Evolutionary conservation across 371 early-diverging fungal genomes (phyloP), one percentile per base, ranked within the genome.

Genomic region (Parasitella parasitica): DNA sequence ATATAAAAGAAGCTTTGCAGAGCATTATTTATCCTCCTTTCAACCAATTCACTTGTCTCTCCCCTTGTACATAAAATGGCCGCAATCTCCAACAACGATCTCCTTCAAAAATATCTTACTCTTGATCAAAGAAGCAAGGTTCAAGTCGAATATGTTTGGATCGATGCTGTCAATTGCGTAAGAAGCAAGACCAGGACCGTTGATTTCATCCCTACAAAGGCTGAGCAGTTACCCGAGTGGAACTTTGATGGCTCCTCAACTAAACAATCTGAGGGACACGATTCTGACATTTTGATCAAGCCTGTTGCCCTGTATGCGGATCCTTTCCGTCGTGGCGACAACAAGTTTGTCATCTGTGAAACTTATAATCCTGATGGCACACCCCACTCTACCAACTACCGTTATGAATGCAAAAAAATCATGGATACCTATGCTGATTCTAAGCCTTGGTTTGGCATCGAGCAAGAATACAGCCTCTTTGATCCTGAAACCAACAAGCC

Each of bases 201-300:
- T 32, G 69, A 73, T 60, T 60, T 54, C 49, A 65, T 70, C 37
- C 84, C 84, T 34, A 64, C 59, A 15, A 58, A 67, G 35, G 66
- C 73, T 51, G 54, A 66, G 38, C 81, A 86, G 30, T 66, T 86
- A 15, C 62, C 78, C 34, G 86, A 86, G 69, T 86, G 86, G 86
- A 82, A 83, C 60, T 86, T 75, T 58, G 86, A 86, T 73, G 86
- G 86, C 53, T 82, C 83, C 30, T 84, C 84, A 18, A 86, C 86
- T 46, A 80, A 78, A 27, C 86, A 86, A 73, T 81, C 86, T 27
- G 74, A 79, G 46, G 85, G 85, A 43, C 79, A 86, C 57, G 78
- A 86, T 54, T 86, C 86, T 46, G 86, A 86, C 71, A 77, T 85
- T 37, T 67, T 83, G 54, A 73, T 86, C 57, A 66, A 78, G 39